Conservation (phyloP, 192 early-diverging fungal genomes). For the Jimgerdemannia flammicorona region DNA sequence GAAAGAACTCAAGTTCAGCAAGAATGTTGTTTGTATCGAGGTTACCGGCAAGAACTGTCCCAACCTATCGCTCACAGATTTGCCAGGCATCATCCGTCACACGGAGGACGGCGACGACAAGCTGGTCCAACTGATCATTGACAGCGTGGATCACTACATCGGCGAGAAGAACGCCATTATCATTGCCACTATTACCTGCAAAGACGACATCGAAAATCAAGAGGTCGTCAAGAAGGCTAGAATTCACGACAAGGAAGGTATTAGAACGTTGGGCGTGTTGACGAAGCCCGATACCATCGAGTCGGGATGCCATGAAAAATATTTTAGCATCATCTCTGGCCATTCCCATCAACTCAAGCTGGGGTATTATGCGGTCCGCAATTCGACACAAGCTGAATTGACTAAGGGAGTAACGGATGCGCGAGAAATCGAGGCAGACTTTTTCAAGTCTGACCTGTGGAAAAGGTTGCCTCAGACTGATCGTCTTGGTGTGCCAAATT, state of each 20-base stretch:
- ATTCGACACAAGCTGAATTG: conserved; percentile 16
- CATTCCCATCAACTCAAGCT: conserved; percentile 42
- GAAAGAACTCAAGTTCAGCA: conserved; percentile 45
- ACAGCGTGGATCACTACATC: conserved; percentile 45
- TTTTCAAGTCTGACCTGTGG: no score
- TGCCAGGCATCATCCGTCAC: conserved; percentile 56
- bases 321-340: conserved; percentile 45
- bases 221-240: conserved; percentile 45
- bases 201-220: conserved; percentile 60
- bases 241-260: conserved; percentile 48
- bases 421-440: no score
- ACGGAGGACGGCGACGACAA: conserved; percentile 38
- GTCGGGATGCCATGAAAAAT: conserved; percentile 43
- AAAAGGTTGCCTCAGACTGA: no score
- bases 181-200: conserved; percentile 51
- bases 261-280: conserved; percentile 53
- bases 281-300: conserved; percentile 64
- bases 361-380: conserved; percentile 52
- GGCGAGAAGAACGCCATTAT: conserved; percentile 46
- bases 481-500: no score
- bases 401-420: no score
- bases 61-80: conserved; percentile 56
- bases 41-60: conserved; percentile 41
- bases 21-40: conserved; percentile 54
- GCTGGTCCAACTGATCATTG: conserved; percentile 45